These are phyloP conservation scores for Colletotrichum sp. DNA, from an alignment of 2,329 filamentous ascomycete genomes.

Conservation along the genomic window DNA sequence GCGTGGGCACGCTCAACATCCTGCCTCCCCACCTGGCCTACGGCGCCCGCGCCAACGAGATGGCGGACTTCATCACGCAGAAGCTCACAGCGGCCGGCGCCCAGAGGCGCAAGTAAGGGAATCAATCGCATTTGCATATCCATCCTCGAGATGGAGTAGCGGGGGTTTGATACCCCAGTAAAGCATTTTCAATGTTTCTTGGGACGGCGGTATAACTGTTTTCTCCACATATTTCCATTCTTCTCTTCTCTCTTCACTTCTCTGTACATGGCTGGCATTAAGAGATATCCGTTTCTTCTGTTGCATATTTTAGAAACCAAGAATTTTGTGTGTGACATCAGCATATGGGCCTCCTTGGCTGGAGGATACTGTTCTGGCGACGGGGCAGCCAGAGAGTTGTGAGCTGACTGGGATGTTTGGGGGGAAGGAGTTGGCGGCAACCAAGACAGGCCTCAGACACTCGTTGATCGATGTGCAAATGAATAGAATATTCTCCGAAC, in stretches of 20 bases:
- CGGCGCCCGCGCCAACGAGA: slow-evolving; percentile 33
- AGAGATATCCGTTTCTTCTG: not conserved
- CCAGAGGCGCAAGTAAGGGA: slow-evolving; percentile 15
- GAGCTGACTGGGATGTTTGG: not conserved
- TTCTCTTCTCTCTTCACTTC: not conserved
- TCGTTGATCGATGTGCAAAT: not conserved
- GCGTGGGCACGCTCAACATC: slow-evolving; percentile 37
- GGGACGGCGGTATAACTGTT: not conserved
- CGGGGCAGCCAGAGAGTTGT: not conserved
- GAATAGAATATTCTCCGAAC: not conserved
- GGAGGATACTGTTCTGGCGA: not conserved
- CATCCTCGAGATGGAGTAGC: not conserved
- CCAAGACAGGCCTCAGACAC: not conserved
- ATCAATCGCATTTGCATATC: not conserved
- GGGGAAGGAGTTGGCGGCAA: not conserved
- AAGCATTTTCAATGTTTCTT: not conserved
- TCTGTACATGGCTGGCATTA: not conserved
- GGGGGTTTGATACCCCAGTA: not conserved
- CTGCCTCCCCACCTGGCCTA: slow-evolving; percentile 42
- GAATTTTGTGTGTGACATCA: not conserved
- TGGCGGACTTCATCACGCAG: slow-evolving; percentile 31
- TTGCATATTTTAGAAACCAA: not conserved
- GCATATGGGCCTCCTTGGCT: not conserved
- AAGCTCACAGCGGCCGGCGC: slow-evolving; percentile 18
- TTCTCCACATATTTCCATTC: not conserved